phyloP scores from a whole-genome alignment of 2,329 filamentous ascomycete genomes.

The Ophiostoma himal-ulmi region DNA sequence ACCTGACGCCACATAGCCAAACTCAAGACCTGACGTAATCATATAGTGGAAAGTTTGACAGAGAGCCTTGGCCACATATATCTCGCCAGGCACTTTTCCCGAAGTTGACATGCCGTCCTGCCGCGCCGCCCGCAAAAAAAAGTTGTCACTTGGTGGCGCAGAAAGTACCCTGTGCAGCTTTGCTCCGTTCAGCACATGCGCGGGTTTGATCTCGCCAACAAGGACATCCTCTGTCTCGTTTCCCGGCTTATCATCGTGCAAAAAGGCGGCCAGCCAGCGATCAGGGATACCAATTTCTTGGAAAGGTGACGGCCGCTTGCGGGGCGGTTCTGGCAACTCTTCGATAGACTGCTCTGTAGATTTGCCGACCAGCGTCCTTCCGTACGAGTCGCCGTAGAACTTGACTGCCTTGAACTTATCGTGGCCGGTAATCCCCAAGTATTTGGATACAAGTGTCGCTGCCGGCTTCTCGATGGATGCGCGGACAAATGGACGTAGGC shows the following conservation, averaged over 20 bases:
- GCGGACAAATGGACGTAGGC: conserved; percentile 19
- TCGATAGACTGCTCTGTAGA: too few relatives aligned
- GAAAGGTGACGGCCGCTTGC: background rate
- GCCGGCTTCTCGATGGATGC: conserved; percentile 19
- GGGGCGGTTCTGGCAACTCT: background rate
- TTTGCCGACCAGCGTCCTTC: background rate
- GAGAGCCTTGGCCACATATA: conserved; percentile 16
- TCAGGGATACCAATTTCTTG: conserved; percentile 4
- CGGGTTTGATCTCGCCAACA: conserved; percentile 21
- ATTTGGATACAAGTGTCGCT: conserved; percentile 8
- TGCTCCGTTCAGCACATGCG: background rate
- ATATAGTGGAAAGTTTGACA: conserved; percentile 24
- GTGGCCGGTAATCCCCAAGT: background rate
- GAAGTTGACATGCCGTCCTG: background rate
- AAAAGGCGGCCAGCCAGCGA: conserved; percentile 12
- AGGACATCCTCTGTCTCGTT: background rate
- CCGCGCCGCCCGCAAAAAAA: conserved; percentile 16
- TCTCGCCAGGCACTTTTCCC: background rate
- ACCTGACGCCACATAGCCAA: conserved; percentile 21
- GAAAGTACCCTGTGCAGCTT: conserved; percentile 13
- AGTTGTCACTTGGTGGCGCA: conserved; percentile 18
- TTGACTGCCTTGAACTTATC: background rate
- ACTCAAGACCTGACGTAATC: conserved; percentile 20
- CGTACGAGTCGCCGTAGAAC: conserved; percentile 16
- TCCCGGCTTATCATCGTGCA: background rate